Percentiles rank a stretch among this genome's conserved stretches.
These are phyloP conservation scores for Rhodotorula glutinis DNA, from an alignment of 1,284 basidiomycete species.

Conservation along the genomic window DNA sequence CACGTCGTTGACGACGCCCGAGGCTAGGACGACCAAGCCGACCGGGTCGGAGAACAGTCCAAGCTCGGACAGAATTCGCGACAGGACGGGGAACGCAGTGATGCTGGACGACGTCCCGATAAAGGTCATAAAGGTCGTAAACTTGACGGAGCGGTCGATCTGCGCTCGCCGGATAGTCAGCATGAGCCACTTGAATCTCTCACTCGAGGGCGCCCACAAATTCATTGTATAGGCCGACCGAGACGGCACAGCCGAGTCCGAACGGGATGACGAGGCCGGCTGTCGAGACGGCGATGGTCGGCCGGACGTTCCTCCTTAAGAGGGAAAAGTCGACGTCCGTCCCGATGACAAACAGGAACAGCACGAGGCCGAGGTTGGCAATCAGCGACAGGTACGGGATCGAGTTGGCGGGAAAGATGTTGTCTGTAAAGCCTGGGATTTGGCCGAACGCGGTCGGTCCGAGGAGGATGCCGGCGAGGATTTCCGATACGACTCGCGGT, in stretches of 20 bases:
- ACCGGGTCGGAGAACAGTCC: slow-evolving; percentile 85
- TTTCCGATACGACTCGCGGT: slow-evolving; percentile 50
- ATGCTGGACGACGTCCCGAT: slow-evolving; percentile 62
- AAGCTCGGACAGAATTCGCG: slow-evolving; percentile 71
- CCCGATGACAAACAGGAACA: slow-evolving; percentile 24
- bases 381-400: slow-evolving; percentile 76
- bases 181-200: no score
- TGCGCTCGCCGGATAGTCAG: no score
- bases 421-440: slow-evolving; percentile 74
- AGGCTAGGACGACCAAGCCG: slow-evolving; percentile 86
- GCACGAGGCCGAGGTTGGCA: slow-evolving; percentile 74
- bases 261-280: slow-evolving; percentile 74
- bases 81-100: slow-evolving; percentile 65
- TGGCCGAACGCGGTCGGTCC: slow-evolving; percentile 56
- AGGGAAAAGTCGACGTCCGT: slow-evolving; percentile 63
- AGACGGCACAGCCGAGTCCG: slow-evolving; percentile 75
- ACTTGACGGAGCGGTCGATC: slow-evolving; percentile 58
- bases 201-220: slow-evolving; percentile 51
- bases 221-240: slow-evolving; percentile 71
- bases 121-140: slow-evolving; percentile 85
- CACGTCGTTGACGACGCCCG: slow-evolving; percentile 75
- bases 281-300: slow-evolving; percentile 54
- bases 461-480: slow-evolving; percentile 52
- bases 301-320: slow-evolving; percentile 51
- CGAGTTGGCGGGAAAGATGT: slow-evolving; percentile 73